Evolutionary conservation across 2,329 filamentous ascomycete genomes (phyloP).

Genomic region (Penicillium sclerotiorum): DNA sequence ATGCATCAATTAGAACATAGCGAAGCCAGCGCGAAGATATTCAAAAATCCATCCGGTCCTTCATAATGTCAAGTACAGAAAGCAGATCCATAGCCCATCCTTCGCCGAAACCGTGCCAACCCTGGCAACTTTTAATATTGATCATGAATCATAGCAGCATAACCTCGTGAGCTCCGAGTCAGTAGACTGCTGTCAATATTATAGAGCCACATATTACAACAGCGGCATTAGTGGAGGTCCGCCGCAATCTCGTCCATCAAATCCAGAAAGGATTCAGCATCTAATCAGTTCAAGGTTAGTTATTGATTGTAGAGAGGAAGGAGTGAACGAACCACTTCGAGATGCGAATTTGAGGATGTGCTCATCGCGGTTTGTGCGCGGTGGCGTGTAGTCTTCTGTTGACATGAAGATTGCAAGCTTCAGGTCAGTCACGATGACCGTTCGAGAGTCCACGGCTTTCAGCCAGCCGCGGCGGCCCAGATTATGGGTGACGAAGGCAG

Average conservation of each 20-base stretch:
- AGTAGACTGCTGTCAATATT: neutral
- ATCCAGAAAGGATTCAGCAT: constrained; percentile 42
- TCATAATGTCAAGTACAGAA: neutral
- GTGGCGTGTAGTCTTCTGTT: constrained; percentile 50
- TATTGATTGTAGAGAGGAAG: neutral
- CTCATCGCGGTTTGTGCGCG: constrained; percentile 37
- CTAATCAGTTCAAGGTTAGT: constrained; percentile 27
- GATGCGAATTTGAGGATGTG: constrained; percentile 44
- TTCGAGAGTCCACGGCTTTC: constrained; percentile 43
- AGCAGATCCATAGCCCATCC: neutral
- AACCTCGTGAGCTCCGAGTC: constrained; percentile 22
- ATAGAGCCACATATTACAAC: neutral
- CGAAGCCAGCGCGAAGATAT: neutral
- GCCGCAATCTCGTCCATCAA: constrained; percentile 30
- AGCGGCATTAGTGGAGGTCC: constrained; percentile 9
- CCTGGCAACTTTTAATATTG: constrained; percentile 19
- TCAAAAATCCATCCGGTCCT: neutral
- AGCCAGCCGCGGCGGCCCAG: constrained; percentile 54
- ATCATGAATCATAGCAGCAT: constrained; percentile 28
- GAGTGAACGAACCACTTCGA: constrained; percentile 30
- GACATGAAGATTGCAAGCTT: constrained; percentile 57
- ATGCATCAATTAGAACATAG: neutral
- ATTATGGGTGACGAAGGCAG: constrained; percentile 57
- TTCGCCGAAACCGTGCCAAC: neutral
- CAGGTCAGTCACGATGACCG: constrained; percentile 54